These are phyloP conservation scores for Candida nemodendra DNA, from an alignment of 805 yeast species.

Conservation along the genomic window DNA sequence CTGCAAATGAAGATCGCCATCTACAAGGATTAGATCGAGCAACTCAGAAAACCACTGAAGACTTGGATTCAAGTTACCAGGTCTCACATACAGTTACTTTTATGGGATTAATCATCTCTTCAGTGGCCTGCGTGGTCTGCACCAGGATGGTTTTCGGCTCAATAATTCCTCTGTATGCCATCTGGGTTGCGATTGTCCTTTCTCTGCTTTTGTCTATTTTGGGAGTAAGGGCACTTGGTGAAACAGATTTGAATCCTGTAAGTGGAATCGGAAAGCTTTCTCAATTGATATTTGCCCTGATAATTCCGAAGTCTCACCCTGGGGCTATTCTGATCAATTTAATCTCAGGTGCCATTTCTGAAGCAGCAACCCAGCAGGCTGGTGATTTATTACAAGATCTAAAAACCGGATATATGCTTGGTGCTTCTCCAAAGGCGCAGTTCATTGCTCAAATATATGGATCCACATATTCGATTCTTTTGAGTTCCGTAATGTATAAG, in stretches of 20 bases:
- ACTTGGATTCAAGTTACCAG: constrained; percentile 43
- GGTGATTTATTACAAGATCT: constrained; percentile 97
- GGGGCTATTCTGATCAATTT: constrained; percentile 81
- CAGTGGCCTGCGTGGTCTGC: constrained; percentile 63
- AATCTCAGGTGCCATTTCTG: constrained; percentile 96
- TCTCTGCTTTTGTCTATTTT: constrained; percentile 79
- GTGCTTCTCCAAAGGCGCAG: constrained; percentile 92
- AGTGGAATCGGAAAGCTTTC: constrained; percentile 95
- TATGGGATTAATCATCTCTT: constrained; percentile 63
- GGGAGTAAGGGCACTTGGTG: constrained; percentile 94
- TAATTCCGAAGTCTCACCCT: constrained; percentile 72
- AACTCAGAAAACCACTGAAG: constrained; percentile 13
- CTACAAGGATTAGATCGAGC: neutral
- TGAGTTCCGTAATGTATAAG: constrained; percentile 79
- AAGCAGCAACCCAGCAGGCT: constrained; percentile 98
- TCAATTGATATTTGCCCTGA: constrained; percentile 80
- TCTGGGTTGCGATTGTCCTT: constrained; percentile 63
- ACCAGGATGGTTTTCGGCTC: constrained; percentile 68
- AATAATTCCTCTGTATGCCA: constrained; percentile 68
- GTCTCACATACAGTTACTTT: constrained; percentile 50
- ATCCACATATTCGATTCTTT: constrained; percentile 74
- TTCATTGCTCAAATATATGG: constrained; percentile 89
- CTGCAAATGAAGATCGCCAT: neutral
- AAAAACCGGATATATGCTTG: constrained; percentile 88
- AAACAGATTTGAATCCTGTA: constrained; percentile 95